Evolutionary conservation across 108 stramenopile species (phyloP).

Genomic region (Skeletonema costatum): DNA sequence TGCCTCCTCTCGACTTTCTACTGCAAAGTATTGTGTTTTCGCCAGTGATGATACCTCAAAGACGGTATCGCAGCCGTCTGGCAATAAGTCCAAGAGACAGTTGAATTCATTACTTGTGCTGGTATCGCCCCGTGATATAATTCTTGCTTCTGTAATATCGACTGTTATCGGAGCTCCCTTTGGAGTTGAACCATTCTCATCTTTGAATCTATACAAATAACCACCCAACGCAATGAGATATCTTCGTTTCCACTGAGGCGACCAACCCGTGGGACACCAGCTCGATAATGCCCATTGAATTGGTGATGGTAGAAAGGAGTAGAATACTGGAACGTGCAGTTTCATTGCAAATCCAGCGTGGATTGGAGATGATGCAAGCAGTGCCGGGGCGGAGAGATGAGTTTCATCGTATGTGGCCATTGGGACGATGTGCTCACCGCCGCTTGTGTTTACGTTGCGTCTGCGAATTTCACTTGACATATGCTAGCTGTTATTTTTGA

Average conservation of each 20-base stretch:
- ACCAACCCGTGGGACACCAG: constrained; percentile 46
- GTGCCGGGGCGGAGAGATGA: constrained; percentile 48
- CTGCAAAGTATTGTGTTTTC: constrained; percentile 73
- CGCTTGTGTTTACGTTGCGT: background rate
- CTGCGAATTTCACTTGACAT: background rate
- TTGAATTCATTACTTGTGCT: constrained; percentile 6
- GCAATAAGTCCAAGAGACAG: constrained; percentile 25
- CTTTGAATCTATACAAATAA: constrained; percentile 80
- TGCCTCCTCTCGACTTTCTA: constrained; percentile 63
- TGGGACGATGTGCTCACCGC: background rate
- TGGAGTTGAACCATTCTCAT: constrained; percentile 44
- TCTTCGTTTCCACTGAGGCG: constrained; percentile 72
- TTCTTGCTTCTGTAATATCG: constrained; percentile 34
- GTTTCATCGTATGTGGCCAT: constrained; percentile 32
- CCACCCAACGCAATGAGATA: constrained; percentile 72
- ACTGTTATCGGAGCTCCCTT: constrained; percentile 76
- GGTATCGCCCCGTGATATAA: constrained; percentile 9
- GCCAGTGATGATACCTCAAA: constrained; percentile 64
- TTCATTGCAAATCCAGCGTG: constrained; percentile 68
- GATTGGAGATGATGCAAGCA: constrained; percentile 63
- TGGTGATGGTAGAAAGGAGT: constrained; percentile 53
- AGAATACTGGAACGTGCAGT: constrained; percentile 68
- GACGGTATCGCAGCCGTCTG: constrained; percentile 45
- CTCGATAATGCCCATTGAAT: constrained; percentile 51
- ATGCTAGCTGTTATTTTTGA: too few species aligned